These are phyloP conservation scores for Paraphaeosphaeria sporulosa DNA, from an alignment of 2,329 filamentous ascomycete species.

Conservation along the genomic window DNA sequence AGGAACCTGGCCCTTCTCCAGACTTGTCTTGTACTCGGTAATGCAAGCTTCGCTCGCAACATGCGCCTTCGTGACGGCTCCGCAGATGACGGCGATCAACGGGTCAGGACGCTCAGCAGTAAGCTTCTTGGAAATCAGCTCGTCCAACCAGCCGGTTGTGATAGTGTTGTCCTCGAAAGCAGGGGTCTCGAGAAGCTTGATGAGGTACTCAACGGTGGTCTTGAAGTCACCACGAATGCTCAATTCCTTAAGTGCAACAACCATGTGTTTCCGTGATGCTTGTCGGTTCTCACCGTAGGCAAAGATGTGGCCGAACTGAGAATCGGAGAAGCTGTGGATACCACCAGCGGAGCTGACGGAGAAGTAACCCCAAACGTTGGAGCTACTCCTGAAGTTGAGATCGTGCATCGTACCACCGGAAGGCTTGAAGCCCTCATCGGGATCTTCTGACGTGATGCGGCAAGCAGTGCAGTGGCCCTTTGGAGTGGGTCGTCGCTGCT, in stretches of 20 bases:
- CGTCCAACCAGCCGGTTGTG: conserved; percentile 97
- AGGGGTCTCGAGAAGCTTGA: conserved; percentile 97
- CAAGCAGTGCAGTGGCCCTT: conserved; percentile 98
- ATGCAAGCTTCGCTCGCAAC: conserved; percentile 91
- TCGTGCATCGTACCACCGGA: conserved; percentile 99
- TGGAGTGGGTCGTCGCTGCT: conserved; percentile 87
- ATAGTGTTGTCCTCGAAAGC: conserved; percentile 99
- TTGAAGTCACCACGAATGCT: conserved; percentile 99
- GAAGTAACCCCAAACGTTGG: conserved; percentile 99
- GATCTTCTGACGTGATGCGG: conserved; percentile 98
- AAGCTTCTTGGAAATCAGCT: conserved; percentile 96
- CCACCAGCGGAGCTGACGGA: conserved; percentile 95
- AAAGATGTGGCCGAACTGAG: conserved; percentile 99
- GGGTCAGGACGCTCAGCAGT: conserved; percentile 95
- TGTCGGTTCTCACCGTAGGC: conserved; percentile 97
- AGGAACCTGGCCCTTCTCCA: conserved; percentile 97
- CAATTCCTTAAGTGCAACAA: conserved; percentile 95
- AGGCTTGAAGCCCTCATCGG: conserved; percentile 98
- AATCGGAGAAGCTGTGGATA: conserved; percentile 99
- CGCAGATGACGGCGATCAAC: conserved; percentile 92
- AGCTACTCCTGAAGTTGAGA: conserved; percentile 97
- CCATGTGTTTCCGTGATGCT: conserved; percentile 98
- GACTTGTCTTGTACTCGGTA: conserved; percentile 81
- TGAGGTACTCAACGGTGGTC: conserved; percentile 97
- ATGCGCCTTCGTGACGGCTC: conserved; percentile 93